phyloP scores from a whole-genome alignment of 1,284 basidiomycete species.

The Marasmius sp. region DNA sequence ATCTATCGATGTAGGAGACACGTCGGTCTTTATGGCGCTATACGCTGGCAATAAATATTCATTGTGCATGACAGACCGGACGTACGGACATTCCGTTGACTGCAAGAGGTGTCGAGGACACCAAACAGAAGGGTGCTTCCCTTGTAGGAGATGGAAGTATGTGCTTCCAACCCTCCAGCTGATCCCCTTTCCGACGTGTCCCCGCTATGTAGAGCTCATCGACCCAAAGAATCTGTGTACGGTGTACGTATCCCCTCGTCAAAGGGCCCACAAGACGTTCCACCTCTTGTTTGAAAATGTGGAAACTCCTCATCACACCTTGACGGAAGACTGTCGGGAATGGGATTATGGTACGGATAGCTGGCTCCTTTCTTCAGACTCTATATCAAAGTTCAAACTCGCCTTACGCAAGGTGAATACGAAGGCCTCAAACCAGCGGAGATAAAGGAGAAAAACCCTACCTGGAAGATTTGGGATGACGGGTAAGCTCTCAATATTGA shows the following conservation, averaged over 20 bases:
- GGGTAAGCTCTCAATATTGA: constrained; percentile 48
- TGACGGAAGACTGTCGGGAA: constrained; percentile 71
- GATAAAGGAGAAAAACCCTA: constrained; percentile 66
- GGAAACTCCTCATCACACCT: constrained; percentile 49
- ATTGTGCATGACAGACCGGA: constrained; percentile 66
- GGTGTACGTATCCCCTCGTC: constrained; percentile 81
- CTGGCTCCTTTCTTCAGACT: not conserved
- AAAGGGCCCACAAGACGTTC: constrained; percentile 83
- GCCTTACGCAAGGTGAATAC: constrained; percentile 56
- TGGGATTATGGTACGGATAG: constrained; percentile 77
- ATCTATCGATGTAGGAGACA: constrained; percentile 56
- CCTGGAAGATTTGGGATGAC: constrained; percentile 83
- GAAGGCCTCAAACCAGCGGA: constrained; percentile 80
- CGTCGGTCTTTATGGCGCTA: constrained; percentile 39
- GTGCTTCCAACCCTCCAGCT: constrained; percentile 26
- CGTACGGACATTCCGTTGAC: constrained; percentile 87
- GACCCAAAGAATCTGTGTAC: constrained; percentile 80
- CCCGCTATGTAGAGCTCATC: constrained; percentile 58
- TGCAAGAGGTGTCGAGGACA: constrained; percentile 72
- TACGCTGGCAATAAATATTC: not conserved
- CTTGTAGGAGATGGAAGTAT: constrained; percentile 79
- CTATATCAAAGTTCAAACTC: not conserved
- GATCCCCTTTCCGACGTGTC: not conserved
- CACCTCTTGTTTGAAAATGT: constrained; percentile 73
- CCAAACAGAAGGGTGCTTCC: constrained; percentile 61